These are phyloP conservation scores for Xylaria sp. DNA, from an alignment of 2,329 filamentous ascomycete species.

Conservation along the genomic window DNA sequence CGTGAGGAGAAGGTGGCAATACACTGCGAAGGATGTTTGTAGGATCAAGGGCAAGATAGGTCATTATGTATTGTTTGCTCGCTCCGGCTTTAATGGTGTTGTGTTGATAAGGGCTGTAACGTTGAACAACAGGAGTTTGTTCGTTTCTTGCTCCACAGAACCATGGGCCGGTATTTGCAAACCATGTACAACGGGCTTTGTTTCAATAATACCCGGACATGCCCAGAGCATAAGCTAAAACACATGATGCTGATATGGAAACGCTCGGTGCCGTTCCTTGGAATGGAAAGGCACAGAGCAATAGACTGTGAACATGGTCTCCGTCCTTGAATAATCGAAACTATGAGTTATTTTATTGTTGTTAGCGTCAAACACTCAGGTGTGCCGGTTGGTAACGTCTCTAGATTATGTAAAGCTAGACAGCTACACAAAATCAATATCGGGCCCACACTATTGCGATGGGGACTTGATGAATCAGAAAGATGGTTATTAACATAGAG, in stretches of 20 bases:
- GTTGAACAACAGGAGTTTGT: conserved; percentile 5
- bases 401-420: not conserved
- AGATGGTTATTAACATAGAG: not conserved
- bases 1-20: conserved; percentile 13
- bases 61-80: not conserved
- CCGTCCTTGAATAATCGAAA: not conserved
- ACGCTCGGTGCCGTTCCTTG: not conserved
- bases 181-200: too few relatives aligned
- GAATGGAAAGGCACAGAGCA: not conserved
- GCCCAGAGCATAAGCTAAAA: not conserved
- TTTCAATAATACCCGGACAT: not conserved
- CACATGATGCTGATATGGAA: not conserved
- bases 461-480: not conserved
- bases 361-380: not conserved
- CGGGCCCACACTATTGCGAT: not conserved
- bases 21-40: conserved; percentile 21
- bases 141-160: not conserved
- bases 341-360: not conserved
- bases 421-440: not conserved
- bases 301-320: not conserved
- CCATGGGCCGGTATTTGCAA: not conserved
- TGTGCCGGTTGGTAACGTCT: not conserved
- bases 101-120: conserved; percentile 9
- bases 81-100: not conserved
- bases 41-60: not conserved